These are phyloP conservation scores for Drechslera avenae DNA, from an alignment of 2,329 filamentous ascomycete genomes.

Conservation along the genomic window DNA sequence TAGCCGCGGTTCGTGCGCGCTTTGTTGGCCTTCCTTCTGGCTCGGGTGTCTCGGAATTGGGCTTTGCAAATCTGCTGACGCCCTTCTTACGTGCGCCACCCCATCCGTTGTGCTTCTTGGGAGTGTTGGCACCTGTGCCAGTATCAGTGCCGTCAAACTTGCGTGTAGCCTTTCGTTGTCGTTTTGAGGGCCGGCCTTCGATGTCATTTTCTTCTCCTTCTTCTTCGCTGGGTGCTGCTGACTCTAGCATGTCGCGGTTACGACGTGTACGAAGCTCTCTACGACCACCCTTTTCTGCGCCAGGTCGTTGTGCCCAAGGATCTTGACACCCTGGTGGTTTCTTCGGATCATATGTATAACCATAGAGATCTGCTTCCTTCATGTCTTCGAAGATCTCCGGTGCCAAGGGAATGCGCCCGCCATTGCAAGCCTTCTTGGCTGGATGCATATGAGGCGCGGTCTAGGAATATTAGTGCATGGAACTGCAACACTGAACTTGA, in stretches of 20 bases:
- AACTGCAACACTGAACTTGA: slow-evolving; percentile 15
- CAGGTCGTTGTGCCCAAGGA: slow-evolving; percentile 59
- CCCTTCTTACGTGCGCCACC: slow-evolving; percentile 47
- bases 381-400: slow-evolving; percentile 61
- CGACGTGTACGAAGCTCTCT: slow-evolving; percentile 55
- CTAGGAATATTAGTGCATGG: slow-evolving; percentile 34
- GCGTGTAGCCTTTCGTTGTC: slow-evolving; percentile 44
- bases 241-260: slow-evolving; percentile 47
- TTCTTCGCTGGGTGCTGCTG: slow-evolving; percentile 46
- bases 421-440: slow-evolving; percentile 58
- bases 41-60: slow-evolving; percentile 44
- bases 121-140: slow-evolving; percentile 37
- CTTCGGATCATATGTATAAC: slow-evolving; percentile 62
- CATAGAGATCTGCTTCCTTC: slow-evolving; percentile 66
- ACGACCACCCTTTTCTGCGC: slow-evolving; percentile 52
- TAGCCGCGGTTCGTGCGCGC: slow-evolving; percentile 34
- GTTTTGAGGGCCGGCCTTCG: slow-evolving; percentile 37
- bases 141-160: slow-evolving; percentile 43
- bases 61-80: slow-evolving; percentile 40
- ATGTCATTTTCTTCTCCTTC: slow-evolving; percentile 45
- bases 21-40: slow-evolving; percentile 40
- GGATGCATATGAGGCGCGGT: slow-evolving; percentile 57
- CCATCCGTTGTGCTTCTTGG: slow-evolving; percentile 45
- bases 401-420: slow-evolving; percentile 53
- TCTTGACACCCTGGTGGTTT: slow-evolving; percentile 59